Evolutionary conservation across 805 yeast genomes (phyloP).

Genomic region (Isabelozyma heimii): DNA sequence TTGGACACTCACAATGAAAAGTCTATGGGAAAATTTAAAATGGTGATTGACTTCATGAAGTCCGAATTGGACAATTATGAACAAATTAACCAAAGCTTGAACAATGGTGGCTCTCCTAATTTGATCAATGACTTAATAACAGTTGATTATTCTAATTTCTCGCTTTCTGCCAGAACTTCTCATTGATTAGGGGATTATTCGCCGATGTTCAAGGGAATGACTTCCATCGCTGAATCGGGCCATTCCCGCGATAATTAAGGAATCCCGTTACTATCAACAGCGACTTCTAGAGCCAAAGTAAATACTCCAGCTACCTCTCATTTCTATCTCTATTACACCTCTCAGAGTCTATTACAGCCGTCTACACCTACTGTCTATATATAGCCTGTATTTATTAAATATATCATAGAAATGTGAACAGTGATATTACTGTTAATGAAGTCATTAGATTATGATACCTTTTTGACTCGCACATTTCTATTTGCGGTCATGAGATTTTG

Average conservation of each 20-base stretch:
- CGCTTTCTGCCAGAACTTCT: constrained; percentile 33
- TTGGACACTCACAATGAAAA: constrained; percentile 44
- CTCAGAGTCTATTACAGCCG: background rate
- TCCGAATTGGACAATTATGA: constrained; percentile 35
- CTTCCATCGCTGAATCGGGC: too few species aligned
- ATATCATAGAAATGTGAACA: background rate
- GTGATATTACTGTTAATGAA: background rate
- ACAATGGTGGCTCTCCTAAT: constrained; percentile 6
- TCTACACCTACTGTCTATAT: background rate
- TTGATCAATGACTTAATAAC: constrained; percentile 37
- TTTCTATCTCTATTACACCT: background rate
- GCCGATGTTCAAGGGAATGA: too few species aligned
- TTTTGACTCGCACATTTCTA: background rate
- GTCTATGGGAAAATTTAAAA: constrained; percentile 40
- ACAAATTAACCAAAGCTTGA: constrained; percentile 16
- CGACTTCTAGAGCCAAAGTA: too few species aligned
- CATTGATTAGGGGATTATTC: constrained; percentile 15
- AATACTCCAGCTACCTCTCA: background rate
- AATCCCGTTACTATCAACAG: too few species aligned
- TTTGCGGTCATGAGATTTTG: background rate
- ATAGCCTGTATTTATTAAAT: background rate
- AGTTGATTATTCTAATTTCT: constrained; percentile 42
- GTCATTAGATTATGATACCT: background rate
- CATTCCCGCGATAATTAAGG: too few species aligned
- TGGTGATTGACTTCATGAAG: constrained; percentile 43